A percentile compares a stretch with the other conserved stretches of the same genome.
Conservation (phyloP, 257 asterid species). For the Ocimum tenuiflorum region DNA sequence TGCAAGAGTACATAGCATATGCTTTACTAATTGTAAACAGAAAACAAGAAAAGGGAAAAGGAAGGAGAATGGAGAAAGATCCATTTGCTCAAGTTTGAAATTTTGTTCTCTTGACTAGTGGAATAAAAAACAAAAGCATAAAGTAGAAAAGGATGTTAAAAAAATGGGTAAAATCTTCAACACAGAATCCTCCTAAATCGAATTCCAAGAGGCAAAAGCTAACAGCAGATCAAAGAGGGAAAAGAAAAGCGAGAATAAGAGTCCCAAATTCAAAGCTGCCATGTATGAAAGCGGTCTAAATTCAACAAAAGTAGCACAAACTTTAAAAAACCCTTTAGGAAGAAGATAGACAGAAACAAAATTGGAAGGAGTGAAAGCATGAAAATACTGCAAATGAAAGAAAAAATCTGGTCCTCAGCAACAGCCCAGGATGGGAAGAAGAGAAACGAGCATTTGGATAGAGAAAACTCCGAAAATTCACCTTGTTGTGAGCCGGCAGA, state of each 20-base stretch:
- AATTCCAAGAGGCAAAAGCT: conserved; percentile 32
- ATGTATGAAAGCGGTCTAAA: neutral
- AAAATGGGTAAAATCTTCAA: conserved; percentile 29
- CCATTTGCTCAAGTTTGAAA: conserved; percentile 28
- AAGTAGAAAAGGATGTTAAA: conserved; percentile 25
- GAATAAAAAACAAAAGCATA: conserved; percentile 33
- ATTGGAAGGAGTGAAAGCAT: conserved; percentile 7
- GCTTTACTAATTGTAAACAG: conserved; percentile 6
- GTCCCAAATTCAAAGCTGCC: neutral
- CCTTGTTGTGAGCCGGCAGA: conserved; percentile 18
- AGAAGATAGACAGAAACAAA: neutral
- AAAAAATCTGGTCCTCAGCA: conserved; percentile 28
- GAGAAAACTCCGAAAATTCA: neutral
- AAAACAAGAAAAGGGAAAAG: conserved; percentile 6
- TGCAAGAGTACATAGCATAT: neutral
- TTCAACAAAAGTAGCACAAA: neutral
- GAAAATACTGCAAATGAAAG: conserved; percentile 5
- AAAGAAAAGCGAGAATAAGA: neutral
- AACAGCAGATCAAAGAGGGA: conserved; percentile 11
- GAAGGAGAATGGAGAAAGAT: conserved; percentile 13
- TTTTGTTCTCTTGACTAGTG: conserved; percentile 20
- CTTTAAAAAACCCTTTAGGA: neutral
- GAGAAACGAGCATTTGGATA: conserved; percentile 11
- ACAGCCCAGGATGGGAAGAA: conserved; percentile 1
- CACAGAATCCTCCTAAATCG: conserved; percentile 29